Base-by-base conservation (phyloP, 2,329 filamentous ascomycete species). In the Ciborinia camelliae region DNA sequence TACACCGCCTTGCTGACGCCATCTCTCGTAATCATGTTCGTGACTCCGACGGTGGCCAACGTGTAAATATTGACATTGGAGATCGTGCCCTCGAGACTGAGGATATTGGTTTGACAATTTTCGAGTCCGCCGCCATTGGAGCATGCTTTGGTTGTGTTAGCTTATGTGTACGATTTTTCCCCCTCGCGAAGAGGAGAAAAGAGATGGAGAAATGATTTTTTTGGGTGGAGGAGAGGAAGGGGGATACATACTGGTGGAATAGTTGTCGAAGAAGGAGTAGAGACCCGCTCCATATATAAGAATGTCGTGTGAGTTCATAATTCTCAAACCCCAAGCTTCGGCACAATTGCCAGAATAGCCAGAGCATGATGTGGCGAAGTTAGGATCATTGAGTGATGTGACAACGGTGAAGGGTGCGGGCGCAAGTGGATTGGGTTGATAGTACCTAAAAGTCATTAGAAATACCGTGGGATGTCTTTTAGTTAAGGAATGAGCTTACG, bases 261-360 rank as follows among this genome's bases (percentile, higher is more conserved):
- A 86, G 75, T 84, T 81, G 71, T 82, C 78, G 77, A 86, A 87
- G 78, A 86, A 87, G 59, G 77, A 81, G 74, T 87, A 87, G 4
- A 86, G 69, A 0, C 84, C 85, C 0, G 79, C 81, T 10, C 83
- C 81, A 64, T 86, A 83, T 23, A 82, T 72, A 37, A 79, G 71
- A 30, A 86, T 77, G 64, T 80, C 76, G 6, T 73, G 72, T 3
- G 79, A 81, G 65, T 82, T 77, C 50, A 88, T 71, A 45, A 91
- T 80, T 9, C 88, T 81, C 37, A 91, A 77, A 0, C 85, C 88
- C 87, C 87, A 90, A 0, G 86, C 86, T 74, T 85, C 81, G 7
- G 80, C 80, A 68, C 84, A 86, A 0, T 67, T 68, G 3, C 78
- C 77, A 2, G 77, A 9, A 45, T 37, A 28, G 5, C 65, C 80